Percentiles rank a stretch among this genome's conserved stretches.
phyloP scores from a whole-genome alignment of 1,284 basidiomycete species.

The Sporisorium iseilematis-ciliati region DNA sequence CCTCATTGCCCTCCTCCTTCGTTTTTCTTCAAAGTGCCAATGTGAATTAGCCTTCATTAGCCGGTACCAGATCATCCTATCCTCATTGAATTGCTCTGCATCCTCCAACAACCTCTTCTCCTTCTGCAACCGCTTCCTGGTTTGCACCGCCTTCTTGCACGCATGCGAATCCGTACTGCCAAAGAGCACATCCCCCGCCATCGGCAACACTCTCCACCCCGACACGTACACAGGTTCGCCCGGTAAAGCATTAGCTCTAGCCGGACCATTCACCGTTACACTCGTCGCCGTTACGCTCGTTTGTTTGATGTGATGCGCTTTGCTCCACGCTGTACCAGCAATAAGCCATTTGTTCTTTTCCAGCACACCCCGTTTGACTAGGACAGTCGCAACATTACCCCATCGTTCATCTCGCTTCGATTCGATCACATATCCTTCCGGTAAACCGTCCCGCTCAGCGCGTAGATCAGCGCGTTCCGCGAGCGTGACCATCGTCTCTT shows the following conservation, averaged over 20 bases:
- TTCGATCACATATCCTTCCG: constrained; percentile 90
- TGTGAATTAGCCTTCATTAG: constrained; percentile 38
- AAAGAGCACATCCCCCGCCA: constrained; percentile 91
- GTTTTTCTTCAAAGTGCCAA: constrained; percentile 65
- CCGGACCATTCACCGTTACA: constrained; percentile 67
- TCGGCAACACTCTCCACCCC: constrained; percentile 93
- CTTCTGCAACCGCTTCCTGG: constrained; percentile 80
- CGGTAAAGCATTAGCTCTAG: constrained; percentile 78
- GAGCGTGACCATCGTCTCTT: constrained; percentile 89
- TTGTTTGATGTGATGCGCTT: constrained; percentile 85
- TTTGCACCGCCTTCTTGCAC: constrained; percentile 85
- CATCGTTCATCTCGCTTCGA: constrained; percentile 88
- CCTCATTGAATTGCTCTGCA: constrained; percentile 75
- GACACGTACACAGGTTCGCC: constrained; percentile 90
- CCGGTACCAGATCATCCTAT: constrained; percentile 50
- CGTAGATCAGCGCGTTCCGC: constrained; percentile 92
- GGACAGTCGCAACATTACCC: constrained; percentile 89
- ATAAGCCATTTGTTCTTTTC: constrained; percentile 80
- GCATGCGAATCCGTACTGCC: constrained; percentile 81
- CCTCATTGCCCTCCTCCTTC: constrained; percentile 70
- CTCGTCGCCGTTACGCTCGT: too few species aligned
- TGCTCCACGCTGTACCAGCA: constrained; percentile 83
- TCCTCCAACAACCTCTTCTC: constrained; percentile 80
- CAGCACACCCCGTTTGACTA: constrained; percentile 85
- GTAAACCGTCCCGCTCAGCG: constrained; percentile 80